A percentile compares a stretch with the other conserved stretches of the same genome.
Conservation (phyloP, 2,329 filamentous ascomycete genomes). For the Metarhizium guizhouense region DNA sequence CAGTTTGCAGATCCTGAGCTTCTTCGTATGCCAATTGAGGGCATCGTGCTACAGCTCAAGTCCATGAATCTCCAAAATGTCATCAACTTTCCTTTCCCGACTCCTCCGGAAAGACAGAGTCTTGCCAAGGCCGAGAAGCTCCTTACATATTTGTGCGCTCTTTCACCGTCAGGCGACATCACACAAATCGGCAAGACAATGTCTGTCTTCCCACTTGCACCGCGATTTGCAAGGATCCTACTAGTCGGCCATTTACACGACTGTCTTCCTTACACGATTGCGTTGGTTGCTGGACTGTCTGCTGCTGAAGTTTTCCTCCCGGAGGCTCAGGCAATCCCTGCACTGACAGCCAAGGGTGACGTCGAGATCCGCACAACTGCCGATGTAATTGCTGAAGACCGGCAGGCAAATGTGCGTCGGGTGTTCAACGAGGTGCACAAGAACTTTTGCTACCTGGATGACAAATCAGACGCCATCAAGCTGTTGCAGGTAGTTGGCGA, state of each 20-base stretch:
- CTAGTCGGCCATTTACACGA: conserved; percentile 75
- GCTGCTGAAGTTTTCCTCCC: conserved; percentile 82
- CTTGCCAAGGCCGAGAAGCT: conserved; percentile 79
- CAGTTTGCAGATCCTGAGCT: conserved; percentile 86
- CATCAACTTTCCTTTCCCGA: conserved; percentile 92
- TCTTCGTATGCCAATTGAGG: conserved; percentile 83
- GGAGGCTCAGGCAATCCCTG: conserved; percentile 65
- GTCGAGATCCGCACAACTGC: conserved; percentile 50
- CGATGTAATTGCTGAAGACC: conserved; percentile 63
- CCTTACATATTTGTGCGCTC: conserved; percentile 74
- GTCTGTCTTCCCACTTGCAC: conserved; percentile 81
- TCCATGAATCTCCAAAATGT: conserved; percentile 87
- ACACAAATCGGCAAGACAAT: conserved; percentile 74
- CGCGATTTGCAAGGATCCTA: conserved; percentile 87
- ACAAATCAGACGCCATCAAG: conserved; percentile 81
- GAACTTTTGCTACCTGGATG: conserved; percentile 72
- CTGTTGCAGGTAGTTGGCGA: conserved; percentile 81
- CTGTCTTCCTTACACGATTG: conserved; percentile 78
- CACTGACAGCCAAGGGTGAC: conserved; percentile 36
- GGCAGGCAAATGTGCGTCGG: conserved; percentile 53
- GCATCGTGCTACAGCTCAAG: conserved; percentile 87
- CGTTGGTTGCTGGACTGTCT: conserved; percentile 79
- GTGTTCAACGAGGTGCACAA: conserved; percentile 63
- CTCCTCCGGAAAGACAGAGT: conserved; percentile 68
- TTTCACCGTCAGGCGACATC: conserved; percentile 62